Conservation (phyloP, 352 stramenopile species). For the Phytophthora pini region DNA sequence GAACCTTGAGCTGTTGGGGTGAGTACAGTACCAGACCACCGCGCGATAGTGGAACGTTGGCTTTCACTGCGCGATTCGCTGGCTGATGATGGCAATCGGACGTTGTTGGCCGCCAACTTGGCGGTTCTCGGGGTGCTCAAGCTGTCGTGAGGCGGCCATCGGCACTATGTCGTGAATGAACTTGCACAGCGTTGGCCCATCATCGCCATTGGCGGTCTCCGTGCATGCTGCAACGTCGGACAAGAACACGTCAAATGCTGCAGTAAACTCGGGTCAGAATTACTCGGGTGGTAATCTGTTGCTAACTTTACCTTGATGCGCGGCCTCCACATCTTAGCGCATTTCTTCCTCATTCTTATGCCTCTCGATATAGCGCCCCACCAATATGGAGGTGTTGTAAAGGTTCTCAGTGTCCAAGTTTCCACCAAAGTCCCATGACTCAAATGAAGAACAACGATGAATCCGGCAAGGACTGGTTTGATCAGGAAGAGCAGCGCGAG, state of each 20-base stretch:
- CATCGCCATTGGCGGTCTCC: too few relatives aligned
- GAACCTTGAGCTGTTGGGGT: too few relatives aligned
- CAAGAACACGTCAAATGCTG: slow-evolving; percentile 4
- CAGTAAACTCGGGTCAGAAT: not conserved
- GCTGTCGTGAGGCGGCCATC: too few relatives aligned
- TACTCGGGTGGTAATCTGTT: slow-evolving; percentile 15
- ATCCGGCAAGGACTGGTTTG: not conserved
- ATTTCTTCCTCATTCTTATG: not conserved
- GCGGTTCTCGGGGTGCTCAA: too few relatives aligned
- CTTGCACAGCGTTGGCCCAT: too few relatives aligned
- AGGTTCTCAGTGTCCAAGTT: slow-evolving; percentile 27
- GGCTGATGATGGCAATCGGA: not conserved
- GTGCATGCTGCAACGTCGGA: not conserved
- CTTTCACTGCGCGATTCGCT: not conserved
- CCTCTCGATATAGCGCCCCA: slow-evolving; percentile 29
- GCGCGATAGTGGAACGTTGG: not conserved
- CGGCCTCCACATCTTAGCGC: slow-evolving; percentile 3
- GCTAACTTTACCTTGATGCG: slow-evolving; percentile 20
- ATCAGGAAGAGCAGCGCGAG: slow-evolving; percentile 21
- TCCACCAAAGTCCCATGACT: slow-evolving; percentile 17
- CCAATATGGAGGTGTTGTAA: not conserved
- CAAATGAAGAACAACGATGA: slow-evolving; percentile 3
- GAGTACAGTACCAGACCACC: not conserved
- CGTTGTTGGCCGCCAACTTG: too few relatives aligned
- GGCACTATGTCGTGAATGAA: too few relatives aligned